Base-by-base conservation (phyloP, 2,329 filamentous ascomycete species). In the Aotearoamyces nothofagi region DNA sequence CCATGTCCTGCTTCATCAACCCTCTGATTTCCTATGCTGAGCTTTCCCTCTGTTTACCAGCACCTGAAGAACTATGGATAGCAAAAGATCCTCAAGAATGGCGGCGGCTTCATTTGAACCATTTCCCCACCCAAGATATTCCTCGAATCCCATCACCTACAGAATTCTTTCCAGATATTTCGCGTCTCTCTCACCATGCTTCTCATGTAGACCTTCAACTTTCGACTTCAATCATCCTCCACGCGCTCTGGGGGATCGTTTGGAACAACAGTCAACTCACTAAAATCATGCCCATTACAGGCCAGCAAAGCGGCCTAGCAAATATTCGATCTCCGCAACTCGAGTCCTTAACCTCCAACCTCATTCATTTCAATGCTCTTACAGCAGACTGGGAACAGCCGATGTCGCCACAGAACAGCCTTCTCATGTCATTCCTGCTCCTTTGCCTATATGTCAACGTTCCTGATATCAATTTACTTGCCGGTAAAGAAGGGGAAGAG, bases 1-100 rank as follows among this genome's bases (percentile, higher is more conserved):
- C 77, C 2, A 75, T 82, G 55, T 68, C 70, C 2, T 59, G 77
- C 4, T 56, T 78, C 30, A 69, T 66, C 13, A 73, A 66, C 33
- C 71, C 74, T 0, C 54, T 70, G 12, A 68, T 81, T 38, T 77
- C 75, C 0, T 82, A 79, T 41, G 62, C 72, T 1, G 78, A 82
- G 41, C 53, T 82, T 27, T 67, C 67, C 4, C 52, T 81, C 3
- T 73, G 75, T 2, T 49, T 83, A 1, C 77, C 78, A 0, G 66
- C 66, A 34, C 56, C 67, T 0, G 60, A 63, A 30, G 58, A 65
- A 9, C 47, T 83, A 2, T 84, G 78, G 78, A 61, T 68, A 26
- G 76, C 78, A 2, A 60, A 62, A 16, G 63, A 63, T 1, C 72
- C 77, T 2, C 44, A 55, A 11, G 64, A 71, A 35, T 83, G 78